phyloP scores from a whole-genome alignment of 805 yeast species.

The Pachysolen tannophilus region DNA sequence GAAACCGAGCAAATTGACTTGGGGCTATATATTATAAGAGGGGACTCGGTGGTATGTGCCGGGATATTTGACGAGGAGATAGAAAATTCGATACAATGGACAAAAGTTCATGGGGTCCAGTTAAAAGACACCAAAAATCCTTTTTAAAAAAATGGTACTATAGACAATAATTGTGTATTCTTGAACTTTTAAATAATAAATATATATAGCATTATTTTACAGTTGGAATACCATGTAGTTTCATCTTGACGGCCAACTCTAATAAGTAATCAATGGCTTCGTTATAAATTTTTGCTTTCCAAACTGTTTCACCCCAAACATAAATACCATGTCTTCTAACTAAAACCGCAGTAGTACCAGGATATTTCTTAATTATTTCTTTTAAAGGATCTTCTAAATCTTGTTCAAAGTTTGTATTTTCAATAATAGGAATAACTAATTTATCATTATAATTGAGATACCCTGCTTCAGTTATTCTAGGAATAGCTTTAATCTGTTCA shows the following conservation, averaged over 20 bases:
- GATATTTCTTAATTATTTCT: slow-evolving; percentile 59
- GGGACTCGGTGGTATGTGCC: slow-evolving; percentile 49
- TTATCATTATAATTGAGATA: slow-evolving; percentile 67
- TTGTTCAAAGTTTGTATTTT: slow-evolving; percentile 84
- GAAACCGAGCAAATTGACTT: slow-evolving; percentile 30
- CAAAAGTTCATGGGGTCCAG: slow-evolving; percentile 15
- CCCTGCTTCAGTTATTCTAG: slow-evolving; percentile 59
- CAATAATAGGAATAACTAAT: slow-evolving; percentile 81
- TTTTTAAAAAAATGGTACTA: not conserved
- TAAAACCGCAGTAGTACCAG: slow-evolving; percentile 75
- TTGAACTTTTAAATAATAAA: not conserved
- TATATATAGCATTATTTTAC: slow-evolving; percentile 14
- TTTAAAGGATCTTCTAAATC: slow-evolving; percentile 63
- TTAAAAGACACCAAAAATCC: slow-evolving; percentile 24
- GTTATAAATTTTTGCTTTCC: slow-evolving; percentile 89
- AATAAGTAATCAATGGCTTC: slow-evolving; percentile 89
- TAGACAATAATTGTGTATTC: not conserved
- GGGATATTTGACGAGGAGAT: slow-evolving; percentile 41
- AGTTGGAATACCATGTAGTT: slow-evolving; percentile 55
- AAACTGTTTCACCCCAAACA: slow-evolving; percentile 91
- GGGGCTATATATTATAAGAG: slow-evolving; percentile 48
- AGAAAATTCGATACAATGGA: slow-evolving; percentile 35
- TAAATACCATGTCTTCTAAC: slow-evolving; percentile 92
- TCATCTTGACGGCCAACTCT: slow-evolving; percentile 81
- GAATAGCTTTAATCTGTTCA: slow-evolving; percentile 91